phyloP scores from a whole-genome alignment of 257 asterid species.

The Hygrophila difformis region DNA sequence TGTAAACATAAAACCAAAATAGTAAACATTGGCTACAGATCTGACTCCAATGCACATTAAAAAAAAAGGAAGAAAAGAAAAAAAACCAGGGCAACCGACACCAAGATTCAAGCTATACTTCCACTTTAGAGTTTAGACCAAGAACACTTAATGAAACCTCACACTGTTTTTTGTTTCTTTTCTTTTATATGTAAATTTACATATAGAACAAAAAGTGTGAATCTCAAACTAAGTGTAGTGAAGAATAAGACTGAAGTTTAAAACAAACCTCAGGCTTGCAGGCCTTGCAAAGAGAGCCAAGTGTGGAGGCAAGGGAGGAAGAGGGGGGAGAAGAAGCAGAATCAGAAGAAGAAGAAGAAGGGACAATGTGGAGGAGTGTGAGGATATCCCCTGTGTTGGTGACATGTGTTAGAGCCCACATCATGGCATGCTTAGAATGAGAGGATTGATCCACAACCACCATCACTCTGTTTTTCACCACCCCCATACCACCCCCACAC shows the following conservation, averaged over 20 bases:
- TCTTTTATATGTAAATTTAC: too few relatives aligned
- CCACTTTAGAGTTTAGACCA: too few relatives aligned
- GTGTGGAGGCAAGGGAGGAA: constrained; percentile 41
- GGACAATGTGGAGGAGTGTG: constrained; percentile 43
- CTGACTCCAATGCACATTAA: background rate
- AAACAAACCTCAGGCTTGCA: constrained; percentile 43
- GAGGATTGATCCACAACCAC: constrained; percentile 48
- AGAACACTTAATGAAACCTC: too few relatives aligned
- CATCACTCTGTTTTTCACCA: constrained; percentile 55
- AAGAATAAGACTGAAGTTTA: background rate
- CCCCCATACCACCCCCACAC: constrained; percentile 28
- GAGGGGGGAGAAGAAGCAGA: constrained; percentile 26
- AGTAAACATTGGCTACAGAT: too few relatives aligned
- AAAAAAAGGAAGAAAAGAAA: background rate
- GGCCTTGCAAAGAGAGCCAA: constrained; percentile 58
- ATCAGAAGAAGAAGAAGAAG: constrained; percentile 25
- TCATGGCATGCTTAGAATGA: constrained; percentile 49
- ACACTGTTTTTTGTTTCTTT: too few relatives aligned
- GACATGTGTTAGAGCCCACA: constrained; percentile 66
- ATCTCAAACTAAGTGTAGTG: background rate
- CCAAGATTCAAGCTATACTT: too few relatives aligned
- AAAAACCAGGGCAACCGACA: background rate
- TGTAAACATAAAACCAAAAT: too few relatives aligned
- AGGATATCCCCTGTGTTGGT: constrained; percentile 48
- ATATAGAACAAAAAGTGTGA: too few relatives aligned